Evolutionary conservation across 176 grass and related monocot genomes (phyloP).

Genomic region (Olyra latifolia): DNA sequence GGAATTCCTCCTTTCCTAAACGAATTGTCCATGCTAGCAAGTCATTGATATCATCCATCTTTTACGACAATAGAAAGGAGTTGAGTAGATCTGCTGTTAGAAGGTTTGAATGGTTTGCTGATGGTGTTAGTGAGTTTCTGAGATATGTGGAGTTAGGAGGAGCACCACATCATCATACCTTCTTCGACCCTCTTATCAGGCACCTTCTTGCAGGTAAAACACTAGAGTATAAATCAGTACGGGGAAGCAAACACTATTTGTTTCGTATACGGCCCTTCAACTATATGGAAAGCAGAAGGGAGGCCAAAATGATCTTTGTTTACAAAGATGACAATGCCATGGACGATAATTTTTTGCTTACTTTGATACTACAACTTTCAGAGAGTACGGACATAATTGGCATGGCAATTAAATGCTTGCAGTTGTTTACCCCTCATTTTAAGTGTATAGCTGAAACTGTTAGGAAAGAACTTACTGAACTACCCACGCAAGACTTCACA

Average conservation of each 20-base stretch:
- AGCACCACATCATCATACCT: not conserved
- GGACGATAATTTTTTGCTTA: not conserved
- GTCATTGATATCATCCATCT: not conserved
- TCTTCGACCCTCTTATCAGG: constrained; percentile 8
- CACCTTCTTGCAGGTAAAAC: constrained; percentile 18
- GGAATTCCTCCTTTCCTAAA: not conserved
- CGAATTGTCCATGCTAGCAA: not conserved
- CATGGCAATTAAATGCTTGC: not conserved
- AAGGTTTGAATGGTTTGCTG: constrained; percentile 6
- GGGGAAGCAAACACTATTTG: no score
- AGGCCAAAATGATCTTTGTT: not conserved
- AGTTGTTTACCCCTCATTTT: not conserved
- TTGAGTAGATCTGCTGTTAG: not conserved
- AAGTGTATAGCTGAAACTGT: not conserved
- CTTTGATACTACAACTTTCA: not conserved
- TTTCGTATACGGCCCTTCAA: not conserved
- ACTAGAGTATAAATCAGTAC: not conserved
- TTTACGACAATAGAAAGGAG: not conserved
- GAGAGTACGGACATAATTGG: constrained; percentile 6
- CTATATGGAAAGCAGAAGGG: not conserved
- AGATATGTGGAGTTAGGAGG: constrained; percentile 3
- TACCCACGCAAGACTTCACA: not conserved
- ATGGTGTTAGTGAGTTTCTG: not conserved
- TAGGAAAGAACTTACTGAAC: not conserved
- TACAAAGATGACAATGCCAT: not conserved